Evolutionary conservation across 441 rosid genomes (phyloP).

Genomic region (Adansonia madagascariensis): DNA sequence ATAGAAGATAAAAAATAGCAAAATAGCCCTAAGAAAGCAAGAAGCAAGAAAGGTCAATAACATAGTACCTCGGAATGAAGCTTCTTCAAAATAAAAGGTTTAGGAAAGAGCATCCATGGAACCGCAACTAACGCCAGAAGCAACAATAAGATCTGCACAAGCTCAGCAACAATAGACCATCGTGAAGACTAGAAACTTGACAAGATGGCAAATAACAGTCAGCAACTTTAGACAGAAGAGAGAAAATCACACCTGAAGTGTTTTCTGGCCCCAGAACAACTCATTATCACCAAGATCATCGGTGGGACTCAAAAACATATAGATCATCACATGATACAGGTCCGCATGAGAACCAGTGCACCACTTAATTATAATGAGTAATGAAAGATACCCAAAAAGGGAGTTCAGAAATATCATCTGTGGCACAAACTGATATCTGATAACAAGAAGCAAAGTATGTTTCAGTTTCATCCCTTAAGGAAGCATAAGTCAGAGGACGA

Average conservation of each 20-base stretch:
- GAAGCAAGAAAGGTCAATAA: conserved; percentile 26
- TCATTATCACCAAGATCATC: conserved; percentile 88
- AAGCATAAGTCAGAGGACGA: not conserved
- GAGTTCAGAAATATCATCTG: conserved; percentile 93
- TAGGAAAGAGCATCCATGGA: conserved; percentile 99
- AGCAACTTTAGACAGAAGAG: not conserved
- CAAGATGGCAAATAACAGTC: conserved; percentile 18
- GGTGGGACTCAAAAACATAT: conserved; percentile 96
- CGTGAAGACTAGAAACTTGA: conserved; percentile 25
- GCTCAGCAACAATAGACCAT: conserved; percentile 31
- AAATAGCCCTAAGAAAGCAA: not conserved
- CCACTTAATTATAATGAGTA: conserved; percentile 93
- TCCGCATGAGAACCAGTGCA: conserved; percentile 97
- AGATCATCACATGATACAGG: conserved; percentile 98
- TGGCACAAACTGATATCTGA: conserved; percentile 95
- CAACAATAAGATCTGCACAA: conserved; percentile 78
- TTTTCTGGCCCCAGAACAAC: conserved; percentile 93
- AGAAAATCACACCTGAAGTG: conserved; percentile 67
- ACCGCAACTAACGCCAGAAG: conserved; percentile 83
- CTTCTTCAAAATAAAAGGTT: conserved; percentile 91
- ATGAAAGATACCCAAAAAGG: conserved; percentile 92
- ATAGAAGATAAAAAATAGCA: not conserved
- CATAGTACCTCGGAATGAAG: conserved; percentile 73
- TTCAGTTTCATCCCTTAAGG: conserved; percentile 25
- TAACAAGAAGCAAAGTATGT: conserved; percentile 34